Conservation (phyloP, 1,284 basidiomycete species). For the Porodaedalea pini region DNA sequence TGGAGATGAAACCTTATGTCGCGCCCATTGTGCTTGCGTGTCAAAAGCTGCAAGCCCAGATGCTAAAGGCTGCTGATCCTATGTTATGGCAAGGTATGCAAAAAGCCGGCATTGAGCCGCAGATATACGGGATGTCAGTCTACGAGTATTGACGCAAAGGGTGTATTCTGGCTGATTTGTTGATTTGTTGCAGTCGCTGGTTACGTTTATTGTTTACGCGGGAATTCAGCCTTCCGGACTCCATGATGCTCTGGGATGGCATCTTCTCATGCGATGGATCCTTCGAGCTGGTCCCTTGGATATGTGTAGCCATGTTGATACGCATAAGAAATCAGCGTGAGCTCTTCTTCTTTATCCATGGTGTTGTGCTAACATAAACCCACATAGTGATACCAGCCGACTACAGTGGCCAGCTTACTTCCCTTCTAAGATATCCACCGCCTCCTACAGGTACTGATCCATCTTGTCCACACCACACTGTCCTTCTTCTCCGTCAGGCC, state of each 20-base stretch:
- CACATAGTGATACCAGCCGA: slow-evolving; percentile 75
- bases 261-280: slow-evolving; percentile 81
- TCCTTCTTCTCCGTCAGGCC: slow-evolving; percentile 79
- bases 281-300: slow-evolving; percentile 72
- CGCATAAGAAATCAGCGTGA: slow-evolving; percentile 83
- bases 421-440: slow-evolving; percentile 80
- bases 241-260: slow-evolving; percentile 87
- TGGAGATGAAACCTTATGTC: slow-evolving; percentile 56
- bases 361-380: slow-evolving; percentile 21
- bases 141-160: background rate
- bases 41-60: slow-evolving; percentile 68
- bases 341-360: slow-evolving; percentile 29
- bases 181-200: slow-evolving; percentile 66
- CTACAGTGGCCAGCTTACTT: slow-evolving; percentile 79
- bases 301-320: slow-evolving; percentile 89
- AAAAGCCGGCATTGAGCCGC: slow-evolving; percentile 81
- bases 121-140: slow-evolving; percentile 89
- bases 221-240: slow-evolving; percentile 74
- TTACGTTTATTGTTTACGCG: slow-evolving; percentile 85
- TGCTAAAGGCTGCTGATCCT: slow-evolving; percentile 81
- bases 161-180: slow-evolving; percentile 13
- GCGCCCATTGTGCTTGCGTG: slow-evolving; percentile 83
- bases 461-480: slow-evolving; percentile 49
- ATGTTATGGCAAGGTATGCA: slow-evolving; percentile 73
- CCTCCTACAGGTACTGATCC: slow-evolving; percentile 34